Evolutionary conservation across 768 basidiomycete genomes (phyloP).

Genomic region (Mycena kentingensis): DNA sequence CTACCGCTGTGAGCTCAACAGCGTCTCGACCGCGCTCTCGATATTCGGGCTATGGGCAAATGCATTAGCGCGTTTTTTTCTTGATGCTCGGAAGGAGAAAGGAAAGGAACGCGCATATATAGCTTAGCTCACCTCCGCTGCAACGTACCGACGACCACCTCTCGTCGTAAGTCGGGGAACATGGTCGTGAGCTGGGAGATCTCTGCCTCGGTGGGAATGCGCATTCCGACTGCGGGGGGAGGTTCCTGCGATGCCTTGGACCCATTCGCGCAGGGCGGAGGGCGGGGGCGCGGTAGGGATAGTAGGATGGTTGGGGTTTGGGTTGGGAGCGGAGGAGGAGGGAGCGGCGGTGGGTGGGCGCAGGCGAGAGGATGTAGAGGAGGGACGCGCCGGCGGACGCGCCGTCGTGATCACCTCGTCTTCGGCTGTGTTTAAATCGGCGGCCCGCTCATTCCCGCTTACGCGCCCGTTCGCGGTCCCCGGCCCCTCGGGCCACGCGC

Average conservation of each 20-base stretch:
- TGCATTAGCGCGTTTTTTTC: too few relatives aligned
- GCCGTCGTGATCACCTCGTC: conserved; percentile 72
- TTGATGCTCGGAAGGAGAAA: conserved; percentile 17
- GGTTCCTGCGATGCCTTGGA: conserved; percentile 80
- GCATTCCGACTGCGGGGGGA: conserved; percentile 55
- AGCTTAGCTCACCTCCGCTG: conserved; percentile 83
- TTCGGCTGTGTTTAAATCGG: conserved; percentile 40
- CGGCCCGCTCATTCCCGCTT: too few relatives aligned
- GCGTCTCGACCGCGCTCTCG: conserved; percentile 79
- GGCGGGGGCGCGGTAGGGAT: too few relatives aligned
- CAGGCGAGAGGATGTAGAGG: conserved; percentile 20
- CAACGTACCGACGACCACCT: conserved; percentile 72
- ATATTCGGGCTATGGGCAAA: conserved; percentile 60
- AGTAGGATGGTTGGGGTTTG: not conserved
- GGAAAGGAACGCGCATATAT: not conserved
- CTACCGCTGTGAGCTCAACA: conserved; percentile 55
- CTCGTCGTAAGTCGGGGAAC: conserved; percentile 81
- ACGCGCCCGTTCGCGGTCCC: conserved; percentile 25
- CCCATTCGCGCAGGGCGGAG: conserved; percentile 77
- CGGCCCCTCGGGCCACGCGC: conserved; percentile 67
- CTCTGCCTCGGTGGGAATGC: conserved; percentile 75
- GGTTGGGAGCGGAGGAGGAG: too few relatives aligned
- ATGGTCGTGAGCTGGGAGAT: conserved; percentile 73
- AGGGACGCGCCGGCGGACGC: conserved; percentile 33
- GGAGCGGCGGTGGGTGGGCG: too few relatives aligned